Base-by-base conservation (phyloP, 345 rosid species). In the Linum usitatissimum region DNA sequence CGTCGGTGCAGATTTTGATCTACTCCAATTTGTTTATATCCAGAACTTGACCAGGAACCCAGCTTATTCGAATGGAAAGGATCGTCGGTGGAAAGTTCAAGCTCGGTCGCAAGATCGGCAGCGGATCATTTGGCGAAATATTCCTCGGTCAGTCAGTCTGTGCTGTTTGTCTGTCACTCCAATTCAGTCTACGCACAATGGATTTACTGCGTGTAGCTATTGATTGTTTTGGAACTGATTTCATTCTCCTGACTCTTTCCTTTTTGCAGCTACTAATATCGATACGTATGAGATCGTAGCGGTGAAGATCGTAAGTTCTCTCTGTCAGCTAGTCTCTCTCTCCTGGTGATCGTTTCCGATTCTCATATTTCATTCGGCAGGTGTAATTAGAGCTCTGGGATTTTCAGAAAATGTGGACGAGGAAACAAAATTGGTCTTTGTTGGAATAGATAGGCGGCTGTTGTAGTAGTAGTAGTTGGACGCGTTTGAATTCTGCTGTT, bases 71-170 rank as follows among this genome's bases (percentile, higher is more conserved):
- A 1, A 80, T 85, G 87, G 87, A 82, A 60, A 84, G 98, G 45
- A 76, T 84, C 71, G 81, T 89, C 79, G 96, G 98, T 56, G 89
- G 88, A 62, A 88, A 88, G 76, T 86, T 71, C 73, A 88, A 86
- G 83, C 90, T 88, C 65, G 96, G 89, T 51, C 85, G 95, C 21
- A 86, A 85, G 80, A 88, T 91, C 84, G 98, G 98, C 70, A 78
- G 95, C 67, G 98, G 98, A 74, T 91, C 98, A 42, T 91, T 86
- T 73, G 98, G 98, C 39, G 96, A 91, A 79, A 91, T 91, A 61
- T 89, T 63, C 74, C 87, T 86, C 15, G 98, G 98, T 91, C n/a
- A 17, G 78, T 80, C 21, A 20, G 13, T 17, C 6, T 53, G 38
- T 3, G 10, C n/a, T 17, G 19, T 36, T 30, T 36, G 15, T 49